Conservation (phyloP, 106 monocot species). For the Xerophyta viscosa region DNA sequence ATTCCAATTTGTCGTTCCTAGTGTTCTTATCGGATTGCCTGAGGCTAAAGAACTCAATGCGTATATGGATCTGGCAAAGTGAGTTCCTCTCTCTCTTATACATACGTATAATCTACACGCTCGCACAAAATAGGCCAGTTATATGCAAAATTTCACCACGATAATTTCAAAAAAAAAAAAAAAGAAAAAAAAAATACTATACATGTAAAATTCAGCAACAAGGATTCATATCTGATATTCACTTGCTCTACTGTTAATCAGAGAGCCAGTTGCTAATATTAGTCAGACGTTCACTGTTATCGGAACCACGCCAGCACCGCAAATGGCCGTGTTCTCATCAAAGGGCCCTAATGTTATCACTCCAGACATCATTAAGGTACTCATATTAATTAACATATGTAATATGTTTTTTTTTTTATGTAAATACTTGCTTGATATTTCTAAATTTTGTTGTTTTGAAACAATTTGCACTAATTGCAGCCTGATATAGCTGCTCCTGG, state of each 20-base stretch:
- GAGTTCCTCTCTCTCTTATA: neutral
- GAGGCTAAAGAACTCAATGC: neutral
- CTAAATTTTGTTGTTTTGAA: too few relatives aligned
- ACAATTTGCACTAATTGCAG: too few relatives aligned
- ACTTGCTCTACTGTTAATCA: too few relatives aligned
- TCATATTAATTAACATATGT: neutral
- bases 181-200: too few relatives aligned
- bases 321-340: conserved; percentile 2
- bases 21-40: neutral
- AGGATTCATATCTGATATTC: too few relatives aligned
- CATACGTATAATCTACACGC: neutral
- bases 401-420: too few relatives aligned
- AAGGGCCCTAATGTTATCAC: neutral
- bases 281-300: neutral
- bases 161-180: too few relatives aligned
- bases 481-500: conserved; percentile 8
- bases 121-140: too few relatives aligned
- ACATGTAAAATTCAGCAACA: too few relatives aligned
- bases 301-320: neutral
- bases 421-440: too few relatives aligned
- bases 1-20: neutral
- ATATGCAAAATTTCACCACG: too few relatives aligned
- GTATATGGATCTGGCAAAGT: neutral
- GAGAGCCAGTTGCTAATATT: neutral
- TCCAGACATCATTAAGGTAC: conserved; percentile 8